phyloP scores from a whole-genome alignment of 2,329 filamentous ascomycete species.

The Hypoxylon sp. region DNA sequence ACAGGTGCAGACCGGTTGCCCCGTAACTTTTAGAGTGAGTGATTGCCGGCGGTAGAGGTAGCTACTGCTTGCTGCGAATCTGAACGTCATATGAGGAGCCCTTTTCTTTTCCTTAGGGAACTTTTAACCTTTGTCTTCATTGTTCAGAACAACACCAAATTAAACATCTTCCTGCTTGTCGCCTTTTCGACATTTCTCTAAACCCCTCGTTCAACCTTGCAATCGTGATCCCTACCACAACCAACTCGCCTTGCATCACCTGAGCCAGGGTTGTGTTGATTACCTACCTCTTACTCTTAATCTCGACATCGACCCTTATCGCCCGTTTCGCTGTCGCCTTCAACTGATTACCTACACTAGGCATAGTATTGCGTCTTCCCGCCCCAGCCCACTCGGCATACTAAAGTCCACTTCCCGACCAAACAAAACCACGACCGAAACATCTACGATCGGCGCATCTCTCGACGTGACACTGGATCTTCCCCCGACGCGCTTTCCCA shows the following conservation, averaged over 20 bases:
- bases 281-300: too few species aligned
- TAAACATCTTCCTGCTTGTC: slow-evolving; percentile 11
- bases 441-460: slow-evolving; percentile 27
- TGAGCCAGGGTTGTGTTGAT: too few species aligned
- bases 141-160: slow-evolving; percentile 22
- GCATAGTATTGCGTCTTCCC: too few species aligned
- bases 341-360: slow-evolving; percentile 5
- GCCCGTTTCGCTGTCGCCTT: slow-evolving; percentile 4
- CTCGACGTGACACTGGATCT: slow-evolving; percentile 24
- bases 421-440: slow-evolving; percentile 7
- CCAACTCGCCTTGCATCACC: slow-evolving; percentile 10
- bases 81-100: slow-evolving; percentile 34
- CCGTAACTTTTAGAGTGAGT: slow-evolving; percentile 10
- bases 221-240: slow-evolving; percentile 8
- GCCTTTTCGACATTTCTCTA: slow-evolving; percentile 2
- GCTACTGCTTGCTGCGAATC: slow-evolving; percentile 24
- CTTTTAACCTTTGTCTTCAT: slow-evolving; percentile 26
- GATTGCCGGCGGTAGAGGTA: slow-evolving; percentile 18
- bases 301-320: neutral
- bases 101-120: neutral
- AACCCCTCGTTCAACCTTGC: slow-evolving; percentile 2
- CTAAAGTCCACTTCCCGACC: slow-evolving; percentile 6
- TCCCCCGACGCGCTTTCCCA: slow-evolving; percentile 29
- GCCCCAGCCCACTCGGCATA: slow-evolving; percentile 6
- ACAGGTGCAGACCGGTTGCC: slow-evolving; percentile 17